Conservation (phyloP, 164 flowering plant species). For the Vitis cinerea region DNA sequence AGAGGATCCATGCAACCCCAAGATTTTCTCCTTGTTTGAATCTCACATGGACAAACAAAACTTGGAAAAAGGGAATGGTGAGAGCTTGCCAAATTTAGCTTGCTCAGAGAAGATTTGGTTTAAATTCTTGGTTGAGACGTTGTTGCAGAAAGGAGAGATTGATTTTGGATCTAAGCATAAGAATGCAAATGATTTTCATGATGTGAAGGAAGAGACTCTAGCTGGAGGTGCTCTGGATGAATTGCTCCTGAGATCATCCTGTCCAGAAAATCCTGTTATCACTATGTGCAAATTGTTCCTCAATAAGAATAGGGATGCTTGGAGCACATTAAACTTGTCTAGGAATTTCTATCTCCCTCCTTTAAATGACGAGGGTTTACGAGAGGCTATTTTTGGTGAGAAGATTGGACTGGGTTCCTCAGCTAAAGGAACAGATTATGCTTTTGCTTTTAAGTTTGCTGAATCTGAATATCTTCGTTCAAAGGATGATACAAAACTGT, state of each 20-base stretch:
- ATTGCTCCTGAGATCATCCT: constrained; percentile 36
- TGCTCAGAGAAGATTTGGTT: constrained; percentile 52
- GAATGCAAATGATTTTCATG: constrained; percentile 13
- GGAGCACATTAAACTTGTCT: constrained; percentile 62
- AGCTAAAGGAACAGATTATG: constrained; percentile 56
- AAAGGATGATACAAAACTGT: constrained; percentile 39
- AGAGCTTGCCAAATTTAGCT: constrained; percentile 16
- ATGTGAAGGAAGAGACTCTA: constrained; percentile 18
- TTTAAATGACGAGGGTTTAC: constrained; percentile 65
- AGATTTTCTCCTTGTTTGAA: constrained; percentile 19
- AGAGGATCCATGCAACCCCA: constrained; percentile 27
- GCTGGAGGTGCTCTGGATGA: constrained; percentile 18
- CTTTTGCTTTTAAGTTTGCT: constrained; percentile 63
- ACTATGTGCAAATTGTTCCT: constrained; percentile 55
- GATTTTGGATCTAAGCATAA: constrained; percentile 12
- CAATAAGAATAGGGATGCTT: constrained; percentile 33
- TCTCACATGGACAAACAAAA: constrained; percentile 20
- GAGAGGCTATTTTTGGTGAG: constrained; percentile 57
- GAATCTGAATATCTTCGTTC: constrained; percentile 43
- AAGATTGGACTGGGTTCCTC: constrained; percentile 18
- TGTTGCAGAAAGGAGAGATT: constrained; percentile 32
- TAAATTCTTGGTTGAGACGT: constrained; percentile 49
- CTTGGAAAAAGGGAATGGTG: constrained; percentile 19
- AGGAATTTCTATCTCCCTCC: constrained; percentile 61
- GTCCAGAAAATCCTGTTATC: constrained; percentile 77